These are phyloP conservation scores for Gyromitra esculenta DNA, from an alignment of 2,329 filamentous ascomycete species.

Conservation along the genomic window DNA sequence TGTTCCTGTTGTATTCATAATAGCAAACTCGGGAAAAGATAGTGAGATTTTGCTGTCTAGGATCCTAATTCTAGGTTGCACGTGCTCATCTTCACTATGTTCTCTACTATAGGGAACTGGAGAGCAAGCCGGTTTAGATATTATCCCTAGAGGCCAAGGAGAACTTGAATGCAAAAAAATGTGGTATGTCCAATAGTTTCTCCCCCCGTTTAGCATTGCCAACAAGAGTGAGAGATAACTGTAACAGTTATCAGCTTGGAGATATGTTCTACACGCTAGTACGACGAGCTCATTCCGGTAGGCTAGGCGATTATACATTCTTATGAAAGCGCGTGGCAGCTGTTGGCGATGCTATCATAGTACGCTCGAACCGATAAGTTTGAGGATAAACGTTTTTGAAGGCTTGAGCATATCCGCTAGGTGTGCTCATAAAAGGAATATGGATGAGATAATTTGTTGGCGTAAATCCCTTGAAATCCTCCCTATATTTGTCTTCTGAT, in stretches of 20 bases:
- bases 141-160: background rate
- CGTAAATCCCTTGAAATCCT: conserved; percentile 27
- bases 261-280: background rate
- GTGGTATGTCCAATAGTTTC: background rate
- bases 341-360: conserved; percentile 12
- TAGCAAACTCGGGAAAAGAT: background rate
- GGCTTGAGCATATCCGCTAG: background rate
- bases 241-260: background rate
- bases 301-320: background rate
- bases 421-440: conserved; percentile 1
- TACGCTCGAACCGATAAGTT: background rate
- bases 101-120: background rate
- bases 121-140: background rate
- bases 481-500: conserved; percentile 13
- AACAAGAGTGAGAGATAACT: background rate
- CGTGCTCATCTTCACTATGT: background rate
- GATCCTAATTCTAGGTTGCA: background rate
- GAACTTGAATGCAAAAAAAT: background rate
- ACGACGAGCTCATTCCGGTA: background rate
- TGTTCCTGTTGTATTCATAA: background rate
- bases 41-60: background rate
- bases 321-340: conserved; percentile 6
- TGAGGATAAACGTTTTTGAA: background rate
- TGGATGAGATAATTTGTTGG: conserved; percentile 13
- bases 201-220: background rate